A percentile compares a stretch with the other conserved stretches of the same genome.
phyloP scores from a whole-genome alignment of 768 basidiomycete genomes.

The Sporobolomyces pararoseus region DNA sequence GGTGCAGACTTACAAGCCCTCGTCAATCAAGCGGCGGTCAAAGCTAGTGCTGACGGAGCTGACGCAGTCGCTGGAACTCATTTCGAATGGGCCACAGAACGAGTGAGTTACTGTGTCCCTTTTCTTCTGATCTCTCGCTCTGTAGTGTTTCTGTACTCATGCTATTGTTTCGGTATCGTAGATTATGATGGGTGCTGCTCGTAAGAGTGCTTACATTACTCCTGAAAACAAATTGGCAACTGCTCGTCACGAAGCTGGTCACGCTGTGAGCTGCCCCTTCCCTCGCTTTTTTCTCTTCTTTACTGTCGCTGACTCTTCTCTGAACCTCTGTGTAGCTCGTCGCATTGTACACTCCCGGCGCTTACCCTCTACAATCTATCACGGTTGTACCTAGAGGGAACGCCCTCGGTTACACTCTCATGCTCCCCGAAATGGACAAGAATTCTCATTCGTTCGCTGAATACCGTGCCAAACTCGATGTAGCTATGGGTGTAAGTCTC shows the following conservation, averaged over 20 bases:
- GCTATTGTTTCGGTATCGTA: too few relatives aligned
- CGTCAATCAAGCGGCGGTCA: conserved; percentile 93
- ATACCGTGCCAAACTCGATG: conserved; percentile 48
- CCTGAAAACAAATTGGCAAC: conserved; percentile 79
- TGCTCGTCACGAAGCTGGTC: conserved; percentile 80
- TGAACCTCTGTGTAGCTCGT: conserved; percentile 51
- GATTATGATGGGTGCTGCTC: conserved; percentile 94
- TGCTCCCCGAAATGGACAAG: conserved; percentile 51
- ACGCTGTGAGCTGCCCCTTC: conserved; percentile 36
- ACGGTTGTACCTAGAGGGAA: conserved; percentile 96
- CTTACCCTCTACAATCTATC: conserved; percentile 83
- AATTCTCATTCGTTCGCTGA: conserved; percentile 49
- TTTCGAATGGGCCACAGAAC: conserved; percentile 96
- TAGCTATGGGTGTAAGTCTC: conserved; percentile 32
- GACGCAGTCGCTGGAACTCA: conserved; percentile 69
- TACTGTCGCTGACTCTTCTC: neutral
- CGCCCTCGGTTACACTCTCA: conserved; percentile 66
- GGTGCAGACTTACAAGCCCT: conserved; percentile 96
- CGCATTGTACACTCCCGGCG: conserved; percentile 87
- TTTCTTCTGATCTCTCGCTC: conserved; percentile 49
- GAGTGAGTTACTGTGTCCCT: conserved; percentile 16
- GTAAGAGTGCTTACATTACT: conserved; percentile 82
- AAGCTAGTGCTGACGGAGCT: conserved; percentile 80
- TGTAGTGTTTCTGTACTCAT: too few relatives aligned
- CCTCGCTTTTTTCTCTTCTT: neutral